These are phyloP conservation scores for Hericium erinaceus DNA, from an alignment of 768 basidiomycete species.

Conservation along the genomic window DNA sequence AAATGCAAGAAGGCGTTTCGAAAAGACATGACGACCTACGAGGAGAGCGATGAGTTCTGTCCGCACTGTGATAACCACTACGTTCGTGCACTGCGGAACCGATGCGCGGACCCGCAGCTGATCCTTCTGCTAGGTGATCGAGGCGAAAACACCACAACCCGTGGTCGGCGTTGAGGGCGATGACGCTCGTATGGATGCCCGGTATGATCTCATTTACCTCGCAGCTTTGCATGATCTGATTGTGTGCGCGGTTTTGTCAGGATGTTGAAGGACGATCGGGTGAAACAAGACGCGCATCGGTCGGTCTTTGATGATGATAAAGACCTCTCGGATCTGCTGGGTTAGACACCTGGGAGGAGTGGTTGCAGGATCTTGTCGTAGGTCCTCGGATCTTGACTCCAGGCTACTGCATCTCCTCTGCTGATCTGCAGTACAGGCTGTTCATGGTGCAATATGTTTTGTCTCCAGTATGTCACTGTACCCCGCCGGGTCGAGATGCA, in stretches of 20 bases:
- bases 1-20: slow-evolving; percentile 94
- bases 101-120: neutral
- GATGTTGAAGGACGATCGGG: slow-evolving; percentile 85
- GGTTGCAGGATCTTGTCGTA: no score
- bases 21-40: slow-evolving; percentile 87
- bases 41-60: slow-evolving; percentile 97
- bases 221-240: neutral
- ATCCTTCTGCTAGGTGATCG: slow-evolving; percentile 57
- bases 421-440: no score
- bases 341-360: slow-evolving; percentile 11
- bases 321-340: slow-evolving; percentile 30
- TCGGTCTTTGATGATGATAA: slow-evolving; percentile 42
- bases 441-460: neutral
- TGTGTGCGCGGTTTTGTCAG: slow-evolving; percentile 28
- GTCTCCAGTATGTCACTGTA: neutral
- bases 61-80: slow-evolving; percentile 99
- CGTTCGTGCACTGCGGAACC: slow-evolving; percentile 38
- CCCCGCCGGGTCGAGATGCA: neutral
- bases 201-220: slow-evolving; percentile 38
- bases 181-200: slow-evolving; percentile 77
- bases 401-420: no score
- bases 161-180: slow-evolving; percentile 85
- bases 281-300: slow-evolving; percentile 40
- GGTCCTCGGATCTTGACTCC: no score
- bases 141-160: slow-evolving; percentile 86